Conservation (phyloP, 164 flowering plant species). For the Chimonanthus praecox region DNA sequence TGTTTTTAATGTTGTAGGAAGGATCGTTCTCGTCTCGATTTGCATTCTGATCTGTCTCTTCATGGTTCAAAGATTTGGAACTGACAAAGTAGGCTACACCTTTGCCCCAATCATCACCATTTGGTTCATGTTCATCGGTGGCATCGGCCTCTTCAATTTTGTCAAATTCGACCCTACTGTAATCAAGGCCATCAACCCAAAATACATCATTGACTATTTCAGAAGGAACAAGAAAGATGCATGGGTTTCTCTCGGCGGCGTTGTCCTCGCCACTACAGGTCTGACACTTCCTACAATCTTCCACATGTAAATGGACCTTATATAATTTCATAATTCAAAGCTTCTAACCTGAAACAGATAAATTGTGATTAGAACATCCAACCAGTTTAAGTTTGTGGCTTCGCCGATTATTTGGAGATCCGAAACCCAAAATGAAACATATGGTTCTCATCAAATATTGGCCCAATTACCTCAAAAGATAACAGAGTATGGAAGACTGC, state of each 20-base stretch:
- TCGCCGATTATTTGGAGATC: too few relatives aligned
- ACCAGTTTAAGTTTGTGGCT: too few relatives aligned
- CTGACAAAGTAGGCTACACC: conserved; percentile 65
- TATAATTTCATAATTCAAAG: too few relatives aligned
- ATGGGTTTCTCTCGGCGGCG: conserved; percentile 76
- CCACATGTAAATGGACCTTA: too few relatives aligned
- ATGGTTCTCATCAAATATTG: too few relatives aligned
- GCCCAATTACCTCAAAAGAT: too few relatives aligned
- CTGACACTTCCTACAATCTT: too few relatives aligned
- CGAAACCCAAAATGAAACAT: too few relatives aligned
- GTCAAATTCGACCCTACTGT: conserved; percentile 46
- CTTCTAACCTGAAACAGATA: too few relatives aligned
- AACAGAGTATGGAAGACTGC: too few relatives aligned
- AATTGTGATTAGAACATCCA: too few relatives aligned
- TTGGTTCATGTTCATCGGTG: conserved; percentile 49
- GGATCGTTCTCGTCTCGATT: conserved; percentile 41
- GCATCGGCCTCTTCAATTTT: conserved; percentile 52
- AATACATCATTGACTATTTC: conserved; percentile 52
- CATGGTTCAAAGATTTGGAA: conserved; percentile 59
- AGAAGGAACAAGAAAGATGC: conserved; percentile 47
- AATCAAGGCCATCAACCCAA: conserved; percentile 49
- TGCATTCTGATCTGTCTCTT: conserved; percentile 37
- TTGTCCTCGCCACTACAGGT: conserved; percentile 57
- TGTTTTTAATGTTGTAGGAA: conserved; percentile 20
- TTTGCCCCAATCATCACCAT: conserved; percentile 62